Conservation (phyloP, 495 filamentous ascomycete species). For the Aspergillus carlsbadensis region DNA sequence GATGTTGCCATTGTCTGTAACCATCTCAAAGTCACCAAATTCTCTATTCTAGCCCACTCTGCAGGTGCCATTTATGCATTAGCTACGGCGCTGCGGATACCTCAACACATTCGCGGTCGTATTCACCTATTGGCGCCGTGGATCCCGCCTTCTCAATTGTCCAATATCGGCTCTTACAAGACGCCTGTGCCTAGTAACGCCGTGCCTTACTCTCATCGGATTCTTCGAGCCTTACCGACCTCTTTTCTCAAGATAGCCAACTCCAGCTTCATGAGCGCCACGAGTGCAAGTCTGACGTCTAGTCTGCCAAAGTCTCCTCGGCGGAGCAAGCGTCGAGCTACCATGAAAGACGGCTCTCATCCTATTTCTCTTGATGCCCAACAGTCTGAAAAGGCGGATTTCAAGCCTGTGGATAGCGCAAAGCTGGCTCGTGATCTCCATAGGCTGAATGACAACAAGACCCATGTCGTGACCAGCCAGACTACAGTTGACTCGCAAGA, state of each 20-base stretch:
- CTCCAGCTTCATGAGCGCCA: conserved; percentile 89
- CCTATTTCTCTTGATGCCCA: conserved; percentile 26
- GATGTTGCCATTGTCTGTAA: conserved; percentile 96
- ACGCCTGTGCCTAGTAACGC: conserved; percentile 74
- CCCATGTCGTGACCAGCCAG: conserved; percentile 1
- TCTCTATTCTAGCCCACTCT: conserved; percentile 96
- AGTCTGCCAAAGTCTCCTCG: conserved; percentile 74
- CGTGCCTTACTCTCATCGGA: conserved; percentile 86
- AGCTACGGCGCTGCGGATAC: conserved; percentile 92
- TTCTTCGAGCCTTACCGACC: conserved; percentile 87
- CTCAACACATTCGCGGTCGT: conserved; percentile 90
- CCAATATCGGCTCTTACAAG: conserved; percentile 71
- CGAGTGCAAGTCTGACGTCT: conserved; percentile 83
- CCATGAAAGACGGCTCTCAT: conserved; percentile 37
- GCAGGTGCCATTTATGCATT: conserved; percentile 97
- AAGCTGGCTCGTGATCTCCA: conserved; percentile 21
- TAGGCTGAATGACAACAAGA: conserved; percentile 14
- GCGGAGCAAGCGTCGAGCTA: conserved; percentile 61
- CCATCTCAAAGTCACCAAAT: conserved; percentile 87
- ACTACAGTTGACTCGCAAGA: conserved; percentile 32
- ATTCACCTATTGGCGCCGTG: conserved; percentile 96
- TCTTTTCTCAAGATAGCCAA: conserved; percentile 92
- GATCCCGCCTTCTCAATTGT: conserved; percentile 98
- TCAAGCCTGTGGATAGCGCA: conserved; percentile 17
- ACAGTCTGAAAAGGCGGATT: conserved; percentile 49